phyloP scores from a whole-genome alignment of 2,329 filamentous ascomycete species.

The Aphanoascus verrucosus region DNA sequence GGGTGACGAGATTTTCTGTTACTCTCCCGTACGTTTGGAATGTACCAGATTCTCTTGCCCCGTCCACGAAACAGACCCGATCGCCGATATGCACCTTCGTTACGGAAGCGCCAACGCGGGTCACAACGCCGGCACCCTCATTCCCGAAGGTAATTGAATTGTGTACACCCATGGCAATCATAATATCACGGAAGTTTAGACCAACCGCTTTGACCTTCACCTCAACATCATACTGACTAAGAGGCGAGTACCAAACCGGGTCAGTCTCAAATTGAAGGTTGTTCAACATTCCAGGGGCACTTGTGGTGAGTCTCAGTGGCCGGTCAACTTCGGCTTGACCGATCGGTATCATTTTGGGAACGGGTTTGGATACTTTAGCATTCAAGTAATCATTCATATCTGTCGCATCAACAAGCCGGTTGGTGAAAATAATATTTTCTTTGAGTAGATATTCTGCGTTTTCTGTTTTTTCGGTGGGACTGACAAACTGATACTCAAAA shows the following conservation, averaged over 20 bases:
- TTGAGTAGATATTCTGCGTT: slow-evolving; percentile 20
- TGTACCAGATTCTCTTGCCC: slow-evolving; percentile 5
- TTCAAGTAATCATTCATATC: slow-evolving; percentile 18
- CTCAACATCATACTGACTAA: slow-evolving; percentile 19
- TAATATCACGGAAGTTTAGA: slow-evolving; percentile 19
- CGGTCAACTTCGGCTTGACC: slow-evolving; percentile 9
- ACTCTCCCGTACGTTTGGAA: slow-evolving; percentile 12
- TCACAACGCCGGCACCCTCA: slow-evolving; percentile 14
- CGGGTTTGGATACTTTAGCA: slow-evolving; percentile 13
- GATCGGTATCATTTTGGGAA: slow-evolving; percentile 15
- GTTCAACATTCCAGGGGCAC: slow-evolving; percentile 16
- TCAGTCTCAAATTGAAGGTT: slow-evolving; percentile 19
- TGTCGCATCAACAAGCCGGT: slow-evolving; percentile 18
- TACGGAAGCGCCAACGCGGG: slow-evolving; percentile 13
- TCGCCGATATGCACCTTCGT: slow-evolving; percentile 16
- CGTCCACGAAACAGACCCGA: not conserved
- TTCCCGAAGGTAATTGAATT: slow-evolving; percentile 12
- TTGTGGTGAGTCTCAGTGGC: slow-evolving; percentile 18
- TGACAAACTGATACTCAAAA: slow-evolving; percentile 18
- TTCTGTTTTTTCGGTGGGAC: slow-evolving; percentile 8
- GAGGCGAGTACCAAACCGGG: slow-evolving; percentile 14
- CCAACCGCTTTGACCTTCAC: slow-evolving; percentile 20
- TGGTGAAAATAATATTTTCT: slow-evolving; percentile 18
- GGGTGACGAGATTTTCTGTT: slow-evolving; percentile 5
- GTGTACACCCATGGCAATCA: slow-evolving; percentile 14